Base-by-base conservation (phyloP, 352 stramenopile species). In the Thraustochytrium striatum region DNA sequence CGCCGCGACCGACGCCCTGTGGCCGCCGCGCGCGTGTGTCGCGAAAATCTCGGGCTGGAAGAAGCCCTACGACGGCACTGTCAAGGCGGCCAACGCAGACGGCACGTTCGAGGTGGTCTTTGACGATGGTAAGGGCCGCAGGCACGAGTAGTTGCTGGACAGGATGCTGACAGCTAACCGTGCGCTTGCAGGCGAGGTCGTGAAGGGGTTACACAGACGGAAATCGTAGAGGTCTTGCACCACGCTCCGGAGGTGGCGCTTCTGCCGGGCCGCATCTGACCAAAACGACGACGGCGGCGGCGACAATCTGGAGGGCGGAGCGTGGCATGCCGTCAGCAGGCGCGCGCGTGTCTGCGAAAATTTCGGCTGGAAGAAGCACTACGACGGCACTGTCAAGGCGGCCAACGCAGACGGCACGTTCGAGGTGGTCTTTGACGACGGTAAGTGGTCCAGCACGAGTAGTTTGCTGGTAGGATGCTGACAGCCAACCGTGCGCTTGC, bases 381-480 rank as follows among this genome's bases (percentile, higher is more conserved):
- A 78, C 52, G 36, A 25, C 16, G 68, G 68, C 8, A 70, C 38
- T 0, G 38, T 70, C 2, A 0, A 8, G 3, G 30, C 0, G 8
- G 61, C 52, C 8, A 75, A 75, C 36, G 50, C 25, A 19, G 65
- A 75, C 36, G 65, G 65, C 30, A 75, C 3, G 21, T 38, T 62
- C 19, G 30, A 70, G n/a, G 65, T 75, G 16, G 43, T 55, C 1
- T 75, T 75, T 44, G 65, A 75, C 36, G 65, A 75, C 25, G 65
- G 65, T 7, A 75, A 44, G 39, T 75, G 5, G 32, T 62, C 0
- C 8, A 75, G 35, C 1, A 19, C 21, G 30, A 30, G 61, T 70
- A 9, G 25, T 16, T 8, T 5, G 30, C 21, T 8, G 5, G 16
- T 3, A 53, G 61, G 1, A 52, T 39, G 19, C 11, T 21, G 61